Evolutionary conservation across 208 protist genomes (phyloP).

Genomic region (Polymyxa betae): DNA sequence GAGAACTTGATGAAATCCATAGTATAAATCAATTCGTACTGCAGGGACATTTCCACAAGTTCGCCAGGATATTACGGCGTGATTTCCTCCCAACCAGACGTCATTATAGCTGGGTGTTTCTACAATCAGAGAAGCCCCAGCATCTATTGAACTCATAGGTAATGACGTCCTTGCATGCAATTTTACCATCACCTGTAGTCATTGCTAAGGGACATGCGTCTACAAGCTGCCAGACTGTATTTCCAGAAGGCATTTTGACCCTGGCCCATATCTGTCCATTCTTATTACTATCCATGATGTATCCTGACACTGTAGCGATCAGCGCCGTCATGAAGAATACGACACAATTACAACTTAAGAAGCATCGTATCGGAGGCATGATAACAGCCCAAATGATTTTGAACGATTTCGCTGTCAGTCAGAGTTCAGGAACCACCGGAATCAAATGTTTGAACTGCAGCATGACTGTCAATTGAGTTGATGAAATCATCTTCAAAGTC

Average conservation of each 20-base stretch:
- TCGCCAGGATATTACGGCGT: not conserved
- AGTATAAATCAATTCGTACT: not conserved
- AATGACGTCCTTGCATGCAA: not conserved
- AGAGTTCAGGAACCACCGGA: no score
- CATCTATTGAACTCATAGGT: not conserved
- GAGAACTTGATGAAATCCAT: not conserved
- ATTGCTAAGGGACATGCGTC: not conserved
- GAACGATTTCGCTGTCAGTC: no score
- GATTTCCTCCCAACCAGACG: not conserved
- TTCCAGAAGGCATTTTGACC: slow-evolving; percentile 33
- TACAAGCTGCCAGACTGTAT: slow-evolving; percentile 24
- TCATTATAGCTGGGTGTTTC: not conserved
- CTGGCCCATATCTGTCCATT: not conserved
- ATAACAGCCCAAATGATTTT: no score
- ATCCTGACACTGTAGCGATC: no score
- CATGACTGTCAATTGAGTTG: no score
- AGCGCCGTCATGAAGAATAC: no score
- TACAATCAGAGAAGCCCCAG: not conserved
- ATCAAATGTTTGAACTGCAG: no score
- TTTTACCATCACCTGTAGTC: not conserved
- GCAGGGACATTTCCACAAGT: not conserved
- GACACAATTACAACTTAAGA: no score
- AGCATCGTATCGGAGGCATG: no score
- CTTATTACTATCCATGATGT: not conserved
- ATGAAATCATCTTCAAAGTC: no score